Conservation (phyloP, 306 rosid genomes). For the Trichosanthes cucumerina region DNA sequence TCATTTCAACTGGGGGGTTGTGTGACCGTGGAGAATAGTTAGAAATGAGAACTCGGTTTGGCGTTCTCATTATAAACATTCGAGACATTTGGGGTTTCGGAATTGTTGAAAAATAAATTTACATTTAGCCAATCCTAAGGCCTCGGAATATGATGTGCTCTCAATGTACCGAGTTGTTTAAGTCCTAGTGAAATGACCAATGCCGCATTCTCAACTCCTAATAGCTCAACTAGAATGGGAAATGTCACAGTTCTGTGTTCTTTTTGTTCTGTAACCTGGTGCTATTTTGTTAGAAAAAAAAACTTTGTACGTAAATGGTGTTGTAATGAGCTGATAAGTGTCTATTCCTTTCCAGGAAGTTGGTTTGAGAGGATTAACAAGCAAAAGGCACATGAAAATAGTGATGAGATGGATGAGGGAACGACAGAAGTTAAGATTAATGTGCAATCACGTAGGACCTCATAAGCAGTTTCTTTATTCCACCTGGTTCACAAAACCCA, state of each 20-base stretch:
- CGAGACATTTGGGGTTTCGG: neutral
- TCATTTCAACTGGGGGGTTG: neutral
- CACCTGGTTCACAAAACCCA: constrained; percentile 64
- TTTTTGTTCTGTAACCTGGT: neutral
- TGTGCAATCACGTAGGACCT: constrained; percentile 76
- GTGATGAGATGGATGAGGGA: constrained; percentile 92
- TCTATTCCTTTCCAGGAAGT: constrained; percentile 36
- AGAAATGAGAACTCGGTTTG: neutral
- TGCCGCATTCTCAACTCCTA: neutral
- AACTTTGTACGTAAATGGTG: neutral
- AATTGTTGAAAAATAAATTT: neutral
- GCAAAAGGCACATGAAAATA: constrained; percentile 85
- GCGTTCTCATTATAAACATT: neutral
- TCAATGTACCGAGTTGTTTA: neutral
- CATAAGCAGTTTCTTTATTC: constrained; percentile 81
- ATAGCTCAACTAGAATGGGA: no score
- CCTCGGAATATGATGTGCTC: neutral
- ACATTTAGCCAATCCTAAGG: neutral
- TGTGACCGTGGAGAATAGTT: neutral
- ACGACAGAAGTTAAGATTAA: constrained; percentile 66
- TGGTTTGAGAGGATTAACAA: constrained; percentile 63
- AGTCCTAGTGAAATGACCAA: neutral
- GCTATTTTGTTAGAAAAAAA: neutral
- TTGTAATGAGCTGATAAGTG: neutral
- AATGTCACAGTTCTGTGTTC: neutral